Evolutionary conservation across 768 basidiomycete genomes (phyloP), one percentile per base, ranked within the genome.

Genomic region (Nidularia sp.): DNA sequence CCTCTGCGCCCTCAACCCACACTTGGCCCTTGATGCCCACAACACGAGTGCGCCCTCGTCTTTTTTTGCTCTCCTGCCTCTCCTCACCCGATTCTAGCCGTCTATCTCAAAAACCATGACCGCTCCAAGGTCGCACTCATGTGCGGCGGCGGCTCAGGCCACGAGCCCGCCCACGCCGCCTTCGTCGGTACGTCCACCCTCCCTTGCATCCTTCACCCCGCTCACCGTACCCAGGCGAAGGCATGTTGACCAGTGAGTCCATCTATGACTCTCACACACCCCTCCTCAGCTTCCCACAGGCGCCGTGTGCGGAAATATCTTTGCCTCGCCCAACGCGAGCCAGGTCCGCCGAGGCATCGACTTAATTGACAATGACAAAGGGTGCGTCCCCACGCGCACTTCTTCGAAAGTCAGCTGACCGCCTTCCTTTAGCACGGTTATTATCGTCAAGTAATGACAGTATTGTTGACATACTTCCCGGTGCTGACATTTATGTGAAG

Each of bases 131-230:
- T 93, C 42, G 80, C 87, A 2, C 72, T 93, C 10, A 74, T 93
- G 59, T 91, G 88, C 60, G 91, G 91, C 6, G 91, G 92, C 4
- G 91, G 92, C 33, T 83, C 86, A 25, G 90, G 95, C 4, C 95
- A 97, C 63, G 95, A 97, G 61, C 95, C 95, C 5, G 81, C 93
- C 12, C 93, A 94, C 68, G 82, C 90, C 4, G 89, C 83, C 1
- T 94, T 89, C 59, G 93, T 96, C n/a, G 93, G 92, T 86, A 55
- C 57, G 77, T 64, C 25, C 25, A 4, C 25, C 25, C 25, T 29
- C 25, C 4, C 25, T 29, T 29, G 25, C 25, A 29, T 29, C 25
- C 25, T 29, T 4, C 25, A 29, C 25, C 25, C 25, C 25, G 25
- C 25, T 29, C 25, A 29, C 25, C 53, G 55, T 51, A 5, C 34